A percentile compares a stretch with the other conserved stretches of the same genome.
Conservation (phyloP, 2,329 filamentous ascomycete genomes). For the Hypoxylon sp. region DNA sequence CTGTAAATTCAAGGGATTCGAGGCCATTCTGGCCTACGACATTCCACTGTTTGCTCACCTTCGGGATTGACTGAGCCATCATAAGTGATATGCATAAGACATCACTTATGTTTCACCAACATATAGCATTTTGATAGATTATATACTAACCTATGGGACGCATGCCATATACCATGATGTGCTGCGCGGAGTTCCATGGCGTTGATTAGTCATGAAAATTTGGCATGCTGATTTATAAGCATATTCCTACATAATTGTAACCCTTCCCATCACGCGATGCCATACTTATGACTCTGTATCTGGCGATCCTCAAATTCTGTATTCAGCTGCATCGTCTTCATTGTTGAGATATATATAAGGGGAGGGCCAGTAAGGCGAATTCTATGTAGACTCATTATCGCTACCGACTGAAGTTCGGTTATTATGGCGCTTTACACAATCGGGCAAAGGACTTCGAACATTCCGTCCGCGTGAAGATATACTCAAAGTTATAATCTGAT, state of each 20-base stretch:
- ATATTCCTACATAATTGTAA: background rate
- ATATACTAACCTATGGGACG: background rate
- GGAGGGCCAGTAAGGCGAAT: no score
- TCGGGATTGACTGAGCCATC: slow-evolving; percentile 32
- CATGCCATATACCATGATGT: background rate
- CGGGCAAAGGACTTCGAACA: no score
- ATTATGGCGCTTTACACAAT: no score
- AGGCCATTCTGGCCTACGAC: slow-evolving; percentile 30
- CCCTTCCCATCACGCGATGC: background rate
- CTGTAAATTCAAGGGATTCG: slow-evolving; percentile 31
- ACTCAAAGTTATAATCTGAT: no score
- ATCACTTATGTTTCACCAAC: background rate
- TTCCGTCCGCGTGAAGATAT: no score
- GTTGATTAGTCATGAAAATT: slow-evolving; percentile 7
- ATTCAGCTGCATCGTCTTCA: no score
- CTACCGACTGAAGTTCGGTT: no score
- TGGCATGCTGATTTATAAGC: slow-evolving; percentile 24
- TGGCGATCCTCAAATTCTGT: no score
- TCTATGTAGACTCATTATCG: no score
- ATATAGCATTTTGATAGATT: background rate
- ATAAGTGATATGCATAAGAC: background rate
- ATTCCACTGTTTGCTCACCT: slow-evolving; percentile 39
- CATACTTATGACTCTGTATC: no score
- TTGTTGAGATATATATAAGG: no score
- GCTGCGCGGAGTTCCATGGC: background rate